phyloP scores from a whole-genome alignment of 2,329 filamentous ascomycete genomes.

The Arthroderma sp. region DNA sequence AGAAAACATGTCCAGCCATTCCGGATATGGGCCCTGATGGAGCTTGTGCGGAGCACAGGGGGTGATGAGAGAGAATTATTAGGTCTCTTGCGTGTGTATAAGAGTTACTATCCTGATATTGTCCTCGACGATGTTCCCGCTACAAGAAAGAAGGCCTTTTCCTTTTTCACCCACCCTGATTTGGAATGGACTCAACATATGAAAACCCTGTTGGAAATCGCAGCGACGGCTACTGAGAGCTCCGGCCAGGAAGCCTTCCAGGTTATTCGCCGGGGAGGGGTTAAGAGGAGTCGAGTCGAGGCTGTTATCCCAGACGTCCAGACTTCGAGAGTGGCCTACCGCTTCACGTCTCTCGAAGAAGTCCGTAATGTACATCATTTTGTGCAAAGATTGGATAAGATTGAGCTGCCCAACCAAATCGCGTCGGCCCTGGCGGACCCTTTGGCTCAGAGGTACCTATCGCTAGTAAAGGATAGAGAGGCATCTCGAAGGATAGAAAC shows the following conservation, averaged over 20 bases:
- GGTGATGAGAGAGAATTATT: constrained; percentile 63
- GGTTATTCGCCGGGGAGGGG: constrained; percentile 42
- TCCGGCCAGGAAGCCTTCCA: constrained; percentile 46
- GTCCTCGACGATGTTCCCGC: constrained; percentile 57
- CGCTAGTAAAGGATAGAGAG: constrained; percentile 49
- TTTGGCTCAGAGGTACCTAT: constrained; percentile 60
- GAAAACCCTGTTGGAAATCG: constrained; percentile 50
- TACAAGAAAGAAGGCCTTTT: constrained; percentile 20
- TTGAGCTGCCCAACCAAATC: constrained; percentile 71
- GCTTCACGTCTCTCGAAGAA: constrained; percentile 52
- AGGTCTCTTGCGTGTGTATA: constrained; percentile 67
- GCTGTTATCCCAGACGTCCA: constrained; percentile 54
- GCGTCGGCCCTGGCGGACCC: constrained; percentile 64
- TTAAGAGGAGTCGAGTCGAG: constrained; percentile 38
- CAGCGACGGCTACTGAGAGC: constrained; percentile 15
- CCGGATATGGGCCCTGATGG: constrained; percentile 59
- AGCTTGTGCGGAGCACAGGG: constrained; percentile 34
- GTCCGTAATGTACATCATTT: constrained; percentile 59
- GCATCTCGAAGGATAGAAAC: constrained; percentile 28
- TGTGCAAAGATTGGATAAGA: constrained; percentile 58
- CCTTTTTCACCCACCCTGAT: constrained; percentile 52
- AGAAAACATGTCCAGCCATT: constrained; percentile 74
- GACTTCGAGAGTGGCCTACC: constrained; percentile 58
- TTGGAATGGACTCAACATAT: constrained; percentile 58
- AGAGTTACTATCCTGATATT: constrained; percentile 83